Conservation (phyloP, 2,329 filamentous ascomycete genomes). For the Pseudopyrenochaeta lycopersici region DNA sequence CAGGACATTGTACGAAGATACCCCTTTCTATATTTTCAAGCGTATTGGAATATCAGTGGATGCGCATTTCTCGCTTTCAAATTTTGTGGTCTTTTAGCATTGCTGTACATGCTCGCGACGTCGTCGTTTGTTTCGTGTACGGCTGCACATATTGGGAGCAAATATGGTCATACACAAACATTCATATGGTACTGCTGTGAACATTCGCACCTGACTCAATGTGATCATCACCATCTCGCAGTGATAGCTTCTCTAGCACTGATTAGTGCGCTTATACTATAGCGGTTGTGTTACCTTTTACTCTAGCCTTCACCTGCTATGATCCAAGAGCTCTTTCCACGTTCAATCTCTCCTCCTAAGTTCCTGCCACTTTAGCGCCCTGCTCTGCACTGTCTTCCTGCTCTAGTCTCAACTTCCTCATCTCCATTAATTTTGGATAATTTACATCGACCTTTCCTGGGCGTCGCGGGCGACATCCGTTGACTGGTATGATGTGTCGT, state of each 20-base stretch:
- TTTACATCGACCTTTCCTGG: constrained; percentile 12
- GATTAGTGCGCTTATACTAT: too few relatives aligned
- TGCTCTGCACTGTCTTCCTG: constrained; percentile 2
- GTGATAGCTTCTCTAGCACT: too few relatives aligned
- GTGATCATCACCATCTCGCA: too few relatives aligned
- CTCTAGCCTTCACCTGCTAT: background rate
- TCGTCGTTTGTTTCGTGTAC: too few relatives aligned
- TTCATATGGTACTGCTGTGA: too few relatives aligned
- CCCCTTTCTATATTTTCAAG: background rate
- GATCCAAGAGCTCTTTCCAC: constrained; percentile 4
- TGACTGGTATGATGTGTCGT: constrained; percentile 40
- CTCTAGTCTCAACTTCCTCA: constrained; percentile 5
- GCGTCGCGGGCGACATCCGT: constrained; percentile 14
- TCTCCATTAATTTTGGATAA: constrained; percentile 2
- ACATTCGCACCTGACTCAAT: too few relatives aligned
- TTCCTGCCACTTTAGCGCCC: background rate
- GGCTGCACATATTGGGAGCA: too few relatives aligned
- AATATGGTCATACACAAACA: too few relatives aligned
- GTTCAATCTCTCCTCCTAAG: constrained; percentile 9
- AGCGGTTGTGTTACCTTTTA: background rate
- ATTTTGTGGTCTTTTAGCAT: too few relatives aligned
- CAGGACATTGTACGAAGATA: background rate
- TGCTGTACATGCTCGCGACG: too few relatives aligned
- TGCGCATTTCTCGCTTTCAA: background rate
- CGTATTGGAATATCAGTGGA: background rate